phyloP scores from a whole-genome alignment of 1,284 basidiomycete species.

The Erythrobasidium hasegawianum region DNA sequence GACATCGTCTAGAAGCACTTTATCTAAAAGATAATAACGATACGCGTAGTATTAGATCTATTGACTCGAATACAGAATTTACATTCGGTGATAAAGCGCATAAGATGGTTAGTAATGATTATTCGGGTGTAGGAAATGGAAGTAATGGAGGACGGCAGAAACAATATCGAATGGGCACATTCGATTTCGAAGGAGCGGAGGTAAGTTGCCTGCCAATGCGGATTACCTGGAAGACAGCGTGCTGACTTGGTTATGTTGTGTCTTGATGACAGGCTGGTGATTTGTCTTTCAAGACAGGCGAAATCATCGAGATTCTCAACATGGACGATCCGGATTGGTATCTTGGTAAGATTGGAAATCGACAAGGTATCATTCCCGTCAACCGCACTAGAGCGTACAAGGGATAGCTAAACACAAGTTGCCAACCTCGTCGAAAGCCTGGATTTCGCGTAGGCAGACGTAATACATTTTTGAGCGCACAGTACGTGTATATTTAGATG shows the following conservation, averaged over 20 bases:
- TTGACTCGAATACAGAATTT: conserved; percentile 25
- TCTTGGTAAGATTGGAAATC: conserved; percentile 56
- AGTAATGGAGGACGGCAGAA: no score
- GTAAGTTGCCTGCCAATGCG: conserved; percentile 1
- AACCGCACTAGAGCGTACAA: conserved; percentile 45
- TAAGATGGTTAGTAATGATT: conserved; percentile 17
- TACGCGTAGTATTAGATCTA: conserved; percentile 9
- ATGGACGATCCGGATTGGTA: conserved; percentile 74
- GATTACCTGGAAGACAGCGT: background rate
- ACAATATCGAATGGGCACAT: conserved; percentile 20
- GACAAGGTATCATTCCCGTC: conserved; percentile 58
- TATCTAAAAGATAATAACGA: conserved; percentile 12
- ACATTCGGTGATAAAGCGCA: conserved; percentile 16
- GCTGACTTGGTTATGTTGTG: background rate
- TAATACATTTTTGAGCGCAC: no score
- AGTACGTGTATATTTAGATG: no score
- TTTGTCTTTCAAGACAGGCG: conserved; percentile 75
- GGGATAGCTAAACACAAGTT: no score
- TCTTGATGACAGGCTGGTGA: conserved; percentile 61
- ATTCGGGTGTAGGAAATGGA: conserved; percentile 7
- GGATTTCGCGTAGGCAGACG: no score
- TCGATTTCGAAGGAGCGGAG: conserved; percentile 30
- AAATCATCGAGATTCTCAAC: conserved; percentile 70
- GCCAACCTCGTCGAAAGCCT: no score
- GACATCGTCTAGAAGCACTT: conserved; percentile 21